Evolutionary conservation across 2,329 filamentous ascomycete genomes (phyloP).

Genomic region (Hypoxylon sp.): DNA sequence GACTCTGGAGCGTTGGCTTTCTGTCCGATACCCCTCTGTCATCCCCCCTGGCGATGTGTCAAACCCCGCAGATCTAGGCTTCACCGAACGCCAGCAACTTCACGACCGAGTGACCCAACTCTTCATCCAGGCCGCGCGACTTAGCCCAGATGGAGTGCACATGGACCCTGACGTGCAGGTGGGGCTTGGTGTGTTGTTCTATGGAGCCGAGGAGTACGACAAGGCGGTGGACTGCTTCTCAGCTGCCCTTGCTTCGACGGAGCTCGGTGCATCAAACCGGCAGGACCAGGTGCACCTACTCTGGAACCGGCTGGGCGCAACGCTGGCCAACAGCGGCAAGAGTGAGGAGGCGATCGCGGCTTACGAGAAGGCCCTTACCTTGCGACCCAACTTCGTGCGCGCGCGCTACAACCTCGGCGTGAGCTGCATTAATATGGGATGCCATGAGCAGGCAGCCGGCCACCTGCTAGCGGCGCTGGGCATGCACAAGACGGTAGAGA

Average conservation of each 20-base stretch:
- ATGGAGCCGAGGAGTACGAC: constrained; percentile 96
- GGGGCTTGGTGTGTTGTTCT: constrained; percentile 94
- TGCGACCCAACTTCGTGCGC: constrained; percentile 95
- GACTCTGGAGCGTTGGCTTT: constrained; percentile 94
- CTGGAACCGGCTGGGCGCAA: constrained; percentile 97
- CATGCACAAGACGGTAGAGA: constrained; percentile 95
- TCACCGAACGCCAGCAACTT: constrained; percentile 89
- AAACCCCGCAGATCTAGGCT: constrained; percentile 83
- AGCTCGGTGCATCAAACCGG: constrained; percentile 84
- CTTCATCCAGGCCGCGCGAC: constrained; percentile 91
- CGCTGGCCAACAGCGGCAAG: constrained; percentile 91
- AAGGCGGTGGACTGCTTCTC: constrained; percentile 99
- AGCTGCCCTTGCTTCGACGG: constrained; percentile 84
- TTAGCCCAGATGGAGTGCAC: constrained; percentile 89
- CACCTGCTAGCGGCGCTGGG: constrained; percentile 90
- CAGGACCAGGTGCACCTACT: constrained; percentile 89
- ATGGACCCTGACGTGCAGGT: constrained; percentile 99
- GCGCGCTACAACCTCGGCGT: constrained; percentile 97
- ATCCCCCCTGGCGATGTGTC: constrained; percentile 77
- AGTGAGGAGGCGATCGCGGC: constrained; percentile 96
- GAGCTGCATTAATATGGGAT: constrained; percentile 96
- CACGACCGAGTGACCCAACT: constrained; percentile 90
- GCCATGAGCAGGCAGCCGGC: constrained; percentile 89
- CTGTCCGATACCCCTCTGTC: constrained; percentile 90
- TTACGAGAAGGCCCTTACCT: constrained; percentile 88